Conservation (phyloP, 2,329 filamentous ascomycete species). For the Biscogniauxia mediterranea region DNA sequence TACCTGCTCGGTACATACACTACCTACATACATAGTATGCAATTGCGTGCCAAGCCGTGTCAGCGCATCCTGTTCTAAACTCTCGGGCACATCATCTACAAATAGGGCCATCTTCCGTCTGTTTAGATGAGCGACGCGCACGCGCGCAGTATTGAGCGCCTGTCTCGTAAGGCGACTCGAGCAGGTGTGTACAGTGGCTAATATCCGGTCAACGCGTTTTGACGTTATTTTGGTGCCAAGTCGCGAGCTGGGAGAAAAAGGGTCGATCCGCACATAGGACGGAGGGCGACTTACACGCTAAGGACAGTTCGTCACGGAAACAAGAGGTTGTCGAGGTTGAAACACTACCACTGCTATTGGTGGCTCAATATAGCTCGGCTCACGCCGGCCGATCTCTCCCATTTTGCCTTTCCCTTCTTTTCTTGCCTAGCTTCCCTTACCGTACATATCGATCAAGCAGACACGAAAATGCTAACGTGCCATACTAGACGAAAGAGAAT, state of each 20-base stretch:
- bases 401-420: background rate
- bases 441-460: background rate
- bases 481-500: background rate
- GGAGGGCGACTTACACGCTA: background rate
- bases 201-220: background rate
- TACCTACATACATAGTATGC: background rate
- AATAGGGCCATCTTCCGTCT: slow-evolving; percentile 9
- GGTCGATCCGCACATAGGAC: background rate
- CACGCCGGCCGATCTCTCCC: background rate
- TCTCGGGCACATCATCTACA: background rate
- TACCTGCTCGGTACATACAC: background rate
- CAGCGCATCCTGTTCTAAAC: background rate
- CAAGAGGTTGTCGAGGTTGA: background rate
- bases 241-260: background rate
- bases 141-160: slow-evolving; percentile 1
- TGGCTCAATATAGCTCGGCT: background rate
- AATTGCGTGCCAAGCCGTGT: background rate
- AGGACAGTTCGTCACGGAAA: background rate
- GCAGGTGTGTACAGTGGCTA: background rate
- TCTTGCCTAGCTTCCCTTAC: background rate
- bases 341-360: background rate
- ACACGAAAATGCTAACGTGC: background rate
- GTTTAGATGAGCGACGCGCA: slow-evolving; percentile 5
- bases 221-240: background rate
- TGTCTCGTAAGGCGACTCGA: slow-evolving; percentile 8